Base-by-base conservation (phyloP, 2,329 filamentous ascomycete species). In the Diplodia mutila region DNA sequence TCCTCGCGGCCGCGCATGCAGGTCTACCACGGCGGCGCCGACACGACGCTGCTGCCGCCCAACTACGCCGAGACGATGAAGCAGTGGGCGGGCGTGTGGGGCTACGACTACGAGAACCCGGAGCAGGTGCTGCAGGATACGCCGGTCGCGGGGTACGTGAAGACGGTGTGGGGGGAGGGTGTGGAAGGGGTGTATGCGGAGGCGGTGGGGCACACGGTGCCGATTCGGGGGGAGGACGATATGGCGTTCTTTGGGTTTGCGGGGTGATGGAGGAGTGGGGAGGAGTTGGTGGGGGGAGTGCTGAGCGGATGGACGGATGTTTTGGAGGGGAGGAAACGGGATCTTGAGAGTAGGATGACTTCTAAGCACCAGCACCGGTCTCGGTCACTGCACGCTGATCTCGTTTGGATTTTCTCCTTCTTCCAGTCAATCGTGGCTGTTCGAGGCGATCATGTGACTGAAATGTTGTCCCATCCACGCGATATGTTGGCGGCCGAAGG, bases 1-100 rank as follows among this genome's bases (percentile, higher is more conserved):
- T 85, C 85, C 2, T 66, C 79, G 0, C 64, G 64, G 12, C 86
- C 86, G 2, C 81, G 80, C 66, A 85, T 89, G 82, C 84, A 86
- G 73, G 81, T 88, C 72, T 88, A 84, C 78, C 86, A 88, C 72
- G 86, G 86, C 49, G 83, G 81, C 46, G 75, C 74, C 2, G 86
- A 88, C 72, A 75, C 75, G 12, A 86, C 81, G 0, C 78, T 88
- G 11, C 78, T 79, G 61, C 82, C 82, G 18, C 80, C 82, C 71
- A 88, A 88, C 75, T 87, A 86, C 72, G 75, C 85, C 48, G 86
- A 89, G 78, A 83, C 83, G 16, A 68, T 76, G 18, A 77, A 77
- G 71, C 75, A 77, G 67, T 78, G 75, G 76, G 74, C 72, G 0
- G 75, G 75, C 37, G 74, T 77, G 1, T 75, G 76, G 29, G 73